Base-by-base conservation (phyloP, 192 early-diverging fungal genomes). In the Coemansia sp. region DNA sequence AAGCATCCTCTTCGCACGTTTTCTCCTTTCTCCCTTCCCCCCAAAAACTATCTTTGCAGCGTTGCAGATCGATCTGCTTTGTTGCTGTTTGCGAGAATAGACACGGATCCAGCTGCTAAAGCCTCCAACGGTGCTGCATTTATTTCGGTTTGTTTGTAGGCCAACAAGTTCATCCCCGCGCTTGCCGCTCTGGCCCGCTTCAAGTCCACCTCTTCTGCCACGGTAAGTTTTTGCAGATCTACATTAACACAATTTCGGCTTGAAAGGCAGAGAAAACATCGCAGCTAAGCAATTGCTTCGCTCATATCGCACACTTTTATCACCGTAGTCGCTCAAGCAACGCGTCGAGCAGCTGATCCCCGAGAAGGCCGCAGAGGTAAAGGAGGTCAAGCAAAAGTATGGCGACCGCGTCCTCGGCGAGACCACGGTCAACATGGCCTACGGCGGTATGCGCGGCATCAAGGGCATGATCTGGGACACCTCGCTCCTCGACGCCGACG, bases 361-460 rank as follows among this genome's bases (percentile, higher is more conserved):
- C 61, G 87, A 91, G 74, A 96, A 94, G 89, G 89, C 89, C 80
- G 95, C 90, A 41, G 92, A 99, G 85, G 89, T 96, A 71, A 97
- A 99, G 89, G 87, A 89, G 46, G 84, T 97, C 83, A 92, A 93
- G 82, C 86, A 89, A 72, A 91, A 95, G 87, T 88, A 92, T 68
- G 97, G 97, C 57, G 80, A 74, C 71, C 90, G 93, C 85, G 89
- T 91, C 59, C 85, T 99, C 49, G 97, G 97, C 66, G 88, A 94
- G 76, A 92, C 90, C 69, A 97, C 97, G 34, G 93, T 99, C 69
- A 95, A 99, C 83, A 96, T 96, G 92, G 80, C 80, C 36, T 97
- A 97, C 81, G 96, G 96, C 71, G 96, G 97, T 75, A 99, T 99
- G 95, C 91, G 97, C 81, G 97, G 95, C 65, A 94, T 99, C 87